phyloP scores from a whole-genome alignment of 768 basidiomycete species.

The Cubamyces sp. region DNA sequence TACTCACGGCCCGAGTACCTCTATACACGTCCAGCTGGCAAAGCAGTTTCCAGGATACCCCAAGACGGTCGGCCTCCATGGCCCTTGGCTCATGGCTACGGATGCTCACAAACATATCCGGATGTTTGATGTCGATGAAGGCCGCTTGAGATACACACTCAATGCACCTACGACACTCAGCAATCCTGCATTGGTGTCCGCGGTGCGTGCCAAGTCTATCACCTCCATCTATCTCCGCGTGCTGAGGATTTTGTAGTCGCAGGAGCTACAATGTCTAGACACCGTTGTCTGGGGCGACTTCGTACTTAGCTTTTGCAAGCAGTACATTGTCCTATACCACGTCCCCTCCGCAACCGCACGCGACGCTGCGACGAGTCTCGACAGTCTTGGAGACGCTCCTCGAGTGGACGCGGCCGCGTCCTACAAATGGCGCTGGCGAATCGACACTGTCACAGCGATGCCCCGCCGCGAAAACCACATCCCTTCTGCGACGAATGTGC shows the following conservation, averaged over 20 bases:
- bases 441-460: conserved; percentile 53
- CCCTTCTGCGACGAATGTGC: not conserved
- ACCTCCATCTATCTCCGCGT: not conserved
- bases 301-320: conserved; percentile 48
- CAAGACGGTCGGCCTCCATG: conserved; percentile 18
- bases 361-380: not conserved
- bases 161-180: conserved; percentile 14
- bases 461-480: conserved; percentile 33
- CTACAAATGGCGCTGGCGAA: conserved; percentile 58
- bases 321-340: conserved; percentile 34
- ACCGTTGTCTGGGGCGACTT: conserved; percentile 47
- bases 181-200: conserved; percentile 18
- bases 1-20: not conserved
- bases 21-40: conserved; percentile 3
- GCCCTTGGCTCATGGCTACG: conserved; percentile 16
- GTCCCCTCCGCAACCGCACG: conserved; percentile 33
- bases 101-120: conserved; percentile 20
- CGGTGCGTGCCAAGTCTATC: not conserved
- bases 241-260: not conserved
- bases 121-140: conserved; percentile 18
- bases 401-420: conserved; percentile 48
- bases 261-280: conserved; percentile 47
- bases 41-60: conserved; percentile 20
- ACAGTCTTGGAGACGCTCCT: conserved; percentile 21
- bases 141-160: conserved; percentile 6